Evolutionary conservation across 208 protist species (phyloP).

Genomic region (Leishmania guyanensis): DNA sequence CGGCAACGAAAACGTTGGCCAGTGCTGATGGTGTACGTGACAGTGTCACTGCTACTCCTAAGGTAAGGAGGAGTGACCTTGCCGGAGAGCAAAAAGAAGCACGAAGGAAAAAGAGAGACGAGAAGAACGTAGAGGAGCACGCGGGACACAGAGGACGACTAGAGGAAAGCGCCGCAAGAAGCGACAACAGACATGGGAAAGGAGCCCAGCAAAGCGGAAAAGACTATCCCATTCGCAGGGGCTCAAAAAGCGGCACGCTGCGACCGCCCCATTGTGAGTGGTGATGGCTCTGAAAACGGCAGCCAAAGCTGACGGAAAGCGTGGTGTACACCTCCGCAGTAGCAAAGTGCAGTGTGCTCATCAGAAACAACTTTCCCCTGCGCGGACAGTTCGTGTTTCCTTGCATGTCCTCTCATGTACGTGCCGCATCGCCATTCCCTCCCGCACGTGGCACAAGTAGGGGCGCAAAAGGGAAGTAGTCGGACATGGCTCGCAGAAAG

Average conservation of each 20-base stretch:
- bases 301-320: not conserved
- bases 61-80: not conserved
- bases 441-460: slow-evolving; percentile 2
- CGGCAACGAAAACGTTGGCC: not conserved
- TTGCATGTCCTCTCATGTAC: not conserved
- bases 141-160: not conserved
- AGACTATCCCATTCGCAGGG: not conserved
- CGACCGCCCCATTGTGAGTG: not conserved
- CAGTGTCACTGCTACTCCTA: not conserved
- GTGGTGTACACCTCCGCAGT: not conserved
- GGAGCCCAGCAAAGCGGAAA: not conserved
- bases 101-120: not conserved
- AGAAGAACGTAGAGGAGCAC: not conserved
- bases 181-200: not conserved
- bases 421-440: not conserved
- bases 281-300: no score
- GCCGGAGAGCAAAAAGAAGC: no score
- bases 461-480: slow-evolving; percentile 20
- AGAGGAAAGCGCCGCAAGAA: not conserved
- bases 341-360: not conserved
- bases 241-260: not conserved
- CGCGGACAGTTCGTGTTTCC: not conserved
- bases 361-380: not conserved
- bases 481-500: slow-evolving; percentile 44
- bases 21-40: not conserved